Conservation (phyloP, 2,329 filamentous ascomycete genomes). For the Volutella citrinella region DNA sequence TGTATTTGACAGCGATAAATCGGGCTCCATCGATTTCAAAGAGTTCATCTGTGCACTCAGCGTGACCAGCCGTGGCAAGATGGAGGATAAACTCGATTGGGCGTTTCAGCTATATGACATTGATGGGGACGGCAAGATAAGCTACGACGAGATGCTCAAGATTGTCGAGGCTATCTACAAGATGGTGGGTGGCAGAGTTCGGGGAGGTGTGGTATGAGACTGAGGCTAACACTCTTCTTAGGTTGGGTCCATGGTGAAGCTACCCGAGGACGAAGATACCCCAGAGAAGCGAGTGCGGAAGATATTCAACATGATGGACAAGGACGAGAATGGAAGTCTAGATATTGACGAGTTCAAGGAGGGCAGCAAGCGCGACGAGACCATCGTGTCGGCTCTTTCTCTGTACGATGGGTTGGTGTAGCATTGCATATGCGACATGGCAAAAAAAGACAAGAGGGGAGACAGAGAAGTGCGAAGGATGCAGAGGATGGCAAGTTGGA, state of each 20-base stretch:
- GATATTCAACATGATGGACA: slow-evolving; percentile 99
- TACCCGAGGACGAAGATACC: slow-evolving; percentile 97
- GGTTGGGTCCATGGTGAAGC: slow-evolving; percentile 98
- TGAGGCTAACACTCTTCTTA: too few species aligned
- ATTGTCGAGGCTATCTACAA: slow-evolving; percentile 99
- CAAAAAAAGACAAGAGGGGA: too few species aligned
- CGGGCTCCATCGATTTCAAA: slow-evolving; percentile 97
- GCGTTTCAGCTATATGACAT: slow-evolving; percentile 99
- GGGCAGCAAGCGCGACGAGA: slow-evolving; percentile 97
- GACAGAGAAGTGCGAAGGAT: too few species aligned
- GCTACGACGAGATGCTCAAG: slow-evolving; percentile 97
- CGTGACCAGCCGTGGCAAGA: slow-evolving; percentile 94
- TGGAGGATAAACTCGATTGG: slow-evolving; percentile 99
- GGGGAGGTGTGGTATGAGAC: too few species aligned
- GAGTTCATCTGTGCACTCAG: slow-evolving; percentile 98
- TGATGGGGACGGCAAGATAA: slow-evolving; percentile 97
- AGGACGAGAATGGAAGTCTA: slow-evolving; percentile 96
- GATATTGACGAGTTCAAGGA: slow-evolving; percentile 99
- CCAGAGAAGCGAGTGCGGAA: slow-evolving; percentile 97
- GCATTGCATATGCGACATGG: too few species aligned
- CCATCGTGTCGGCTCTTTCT: slow-evolving; percentile 94
- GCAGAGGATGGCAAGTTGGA: too few species aligned
- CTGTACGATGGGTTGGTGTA: slow-evolving; percentile 94
- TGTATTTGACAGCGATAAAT: slow-evolving; percentile 97
- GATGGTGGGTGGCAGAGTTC: slow-evolving; percentile 64